A percentile compares a stretch with the other conserved stretches of the same genome.
phyloP scores from a whole-genome alignment of 2,329 filamentous ascomycete species.

The Elsinoe fawcettii region DNA sequence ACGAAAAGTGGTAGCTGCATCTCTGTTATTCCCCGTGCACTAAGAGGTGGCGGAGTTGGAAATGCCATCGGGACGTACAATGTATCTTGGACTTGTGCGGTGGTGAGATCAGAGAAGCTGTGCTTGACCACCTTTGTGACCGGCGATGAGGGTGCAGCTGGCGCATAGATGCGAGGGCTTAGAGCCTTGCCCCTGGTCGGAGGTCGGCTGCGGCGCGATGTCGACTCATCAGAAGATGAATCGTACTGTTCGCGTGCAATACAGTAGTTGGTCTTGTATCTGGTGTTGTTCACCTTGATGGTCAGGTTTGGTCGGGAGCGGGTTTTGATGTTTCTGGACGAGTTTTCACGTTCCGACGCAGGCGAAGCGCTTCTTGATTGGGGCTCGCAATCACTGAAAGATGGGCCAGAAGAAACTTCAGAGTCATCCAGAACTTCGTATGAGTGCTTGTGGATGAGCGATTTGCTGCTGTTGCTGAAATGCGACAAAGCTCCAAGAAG shows the following conservation, averaged over 20 bases:
- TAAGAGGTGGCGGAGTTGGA: neutral
- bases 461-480: conserved; percentile 2
- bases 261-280: conserved; percentile 6
- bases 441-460: conserved; percentile 6
- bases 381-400: conserved; percentile 11
- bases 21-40: neutral
- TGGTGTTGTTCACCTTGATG: conserved; percentile 10
- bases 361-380: neutral
- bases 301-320: conserved; percentile 6
- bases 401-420: neutral
- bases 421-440: neutral
- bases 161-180: neutral
- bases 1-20: conserved; percentile 6
- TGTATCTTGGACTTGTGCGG: neutral
- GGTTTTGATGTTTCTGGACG: neutral
- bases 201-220: neutral
- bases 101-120: neutral
- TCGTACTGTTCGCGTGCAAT: conserved; percentile 1
- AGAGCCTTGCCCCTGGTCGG: neutral
- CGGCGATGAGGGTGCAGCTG: neutral
- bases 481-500: neutral
- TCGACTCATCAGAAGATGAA: neutral
- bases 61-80: neutral
- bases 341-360: neutral
- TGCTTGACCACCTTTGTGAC: neutral